Percentiles rank a stretch among this genome's conserved stretches.
phyloP scores from a whole-genome alignment of 345 rosid genomes.

The Citrus reticulata region DNA sequence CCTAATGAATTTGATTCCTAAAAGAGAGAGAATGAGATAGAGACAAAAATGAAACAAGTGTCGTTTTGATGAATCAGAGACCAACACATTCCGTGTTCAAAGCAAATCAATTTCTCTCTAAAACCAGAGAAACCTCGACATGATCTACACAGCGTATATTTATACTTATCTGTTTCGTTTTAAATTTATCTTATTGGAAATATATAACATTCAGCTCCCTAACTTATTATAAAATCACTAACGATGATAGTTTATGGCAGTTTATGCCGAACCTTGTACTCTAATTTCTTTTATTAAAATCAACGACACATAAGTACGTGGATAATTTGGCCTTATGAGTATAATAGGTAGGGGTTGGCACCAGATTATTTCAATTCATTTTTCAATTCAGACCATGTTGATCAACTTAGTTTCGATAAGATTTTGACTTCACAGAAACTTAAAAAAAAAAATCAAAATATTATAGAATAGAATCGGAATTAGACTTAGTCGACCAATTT shows the following conservation, averaged over 20 bases:
- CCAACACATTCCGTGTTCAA: slow-evolving; percentile 17
- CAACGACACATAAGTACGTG: too few species aligned
- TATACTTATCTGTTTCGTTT: slow-evolving; percentile 13
- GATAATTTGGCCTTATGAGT: too few species aligned
- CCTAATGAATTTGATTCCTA: slow-evolving; percentile 25
- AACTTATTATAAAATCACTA: background rate
- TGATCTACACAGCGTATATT: background rate
- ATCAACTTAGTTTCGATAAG: accelerated
- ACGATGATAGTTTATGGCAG: too few species aligned
- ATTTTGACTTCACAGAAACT: too few species aligned
- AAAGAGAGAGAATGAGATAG: slow-evolving; percentile 15
- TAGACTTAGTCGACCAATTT: accelerated
- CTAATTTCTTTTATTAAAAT: too few species aligned
- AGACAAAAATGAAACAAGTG: slow-evolving; percentile 26
- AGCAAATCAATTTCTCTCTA: background rate
- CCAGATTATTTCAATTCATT: too few species aligned
- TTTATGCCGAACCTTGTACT: too few species aligned
- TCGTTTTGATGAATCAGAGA: slow-evolving; percentile 29
- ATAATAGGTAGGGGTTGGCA: accelerated
- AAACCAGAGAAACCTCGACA: slow-evolving; percentile 16
- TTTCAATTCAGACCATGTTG: accelerated
- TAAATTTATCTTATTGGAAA: background rate
- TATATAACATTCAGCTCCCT: background rate
- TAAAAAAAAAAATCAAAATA: too few species aligned
- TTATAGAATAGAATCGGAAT: accelerated